Evolutionary conservation across 2,329 filamentous ascomycete species (phyloP).

Genomic region (Penicillium sp.): DNA sequence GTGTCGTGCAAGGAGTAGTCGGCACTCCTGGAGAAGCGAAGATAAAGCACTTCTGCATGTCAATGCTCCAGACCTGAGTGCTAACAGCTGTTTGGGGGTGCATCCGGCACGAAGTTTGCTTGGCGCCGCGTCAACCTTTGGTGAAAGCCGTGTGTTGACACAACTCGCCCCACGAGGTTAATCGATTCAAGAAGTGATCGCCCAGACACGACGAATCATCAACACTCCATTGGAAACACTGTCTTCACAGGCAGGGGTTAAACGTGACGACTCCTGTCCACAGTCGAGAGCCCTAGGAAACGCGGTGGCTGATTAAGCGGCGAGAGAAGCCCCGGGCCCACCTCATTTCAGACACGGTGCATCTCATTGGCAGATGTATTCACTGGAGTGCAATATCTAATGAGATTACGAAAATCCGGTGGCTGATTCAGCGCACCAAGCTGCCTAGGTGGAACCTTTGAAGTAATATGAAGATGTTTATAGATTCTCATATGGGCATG

Average conservation of each 20-base stretch:
- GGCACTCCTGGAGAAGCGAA: background rate
- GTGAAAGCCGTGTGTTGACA: background rate
- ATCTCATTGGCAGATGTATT: background rate
- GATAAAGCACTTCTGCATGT: background rate
- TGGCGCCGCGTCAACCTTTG: constrained; percentile 17
- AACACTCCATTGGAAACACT: background rate
- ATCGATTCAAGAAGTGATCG: constrained; percentile 8
- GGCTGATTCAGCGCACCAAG: background rate
- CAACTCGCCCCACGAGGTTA: constrained; percentile 16
- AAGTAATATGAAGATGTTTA: background rate
- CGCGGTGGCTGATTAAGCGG: constrained; percentile 5
- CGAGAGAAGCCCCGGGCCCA: background rate
- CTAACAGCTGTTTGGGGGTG: background rate
- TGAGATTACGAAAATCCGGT: background rate
- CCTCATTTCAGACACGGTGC: background rate
- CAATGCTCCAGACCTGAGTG: background rate
- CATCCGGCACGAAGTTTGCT: background rate
- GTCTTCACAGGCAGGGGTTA: background rate
- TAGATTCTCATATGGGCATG: too few relatives aligned
- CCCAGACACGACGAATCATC: background rate
- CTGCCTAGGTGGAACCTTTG: too few relatives aligned
- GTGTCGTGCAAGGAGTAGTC: background rate
- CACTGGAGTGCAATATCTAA: background rate
- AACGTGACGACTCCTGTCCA: background rate
- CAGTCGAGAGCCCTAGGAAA: background rate